Evolutionary conservation across 768 basidiomycete genomes (phyloP).

Genomic region (Neoboletus subvelutipes): DNA sequence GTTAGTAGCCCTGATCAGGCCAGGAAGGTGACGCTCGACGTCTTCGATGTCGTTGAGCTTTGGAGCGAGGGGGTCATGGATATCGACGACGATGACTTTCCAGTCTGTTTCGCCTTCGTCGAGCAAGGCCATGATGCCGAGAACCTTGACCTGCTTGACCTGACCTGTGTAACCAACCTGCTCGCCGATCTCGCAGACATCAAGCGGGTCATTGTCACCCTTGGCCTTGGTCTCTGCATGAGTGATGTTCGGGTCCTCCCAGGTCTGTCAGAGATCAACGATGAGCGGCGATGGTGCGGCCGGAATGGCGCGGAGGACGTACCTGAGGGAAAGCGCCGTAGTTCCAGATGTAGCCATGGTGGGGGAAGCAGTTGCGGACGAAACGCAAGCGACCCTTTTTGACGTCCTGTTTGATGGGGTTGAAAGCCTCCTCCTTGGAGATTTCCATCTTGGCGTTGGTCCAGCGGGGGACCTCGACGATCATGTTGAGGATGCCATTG

Average conservation of each 20-base stretch:
- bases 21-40: constrained; percentile 96
- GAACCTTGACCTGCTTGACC: constrained; percentile 99
- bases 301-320: constrained; percentile 16
- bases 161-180: constrained; percentile 96
- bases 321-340: constrained; percentile 99
- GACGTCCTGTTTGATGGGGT: constrained; percentile 99
- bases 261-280: constrained; percentile 60
- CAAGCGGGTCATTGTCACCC: constrained; percentile 99
- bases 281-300: background rate
- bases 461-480: constrained; percentile 98
- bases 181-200: constrained; percentile 99
- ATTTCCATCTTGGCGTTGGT: constrained; percentile 99
- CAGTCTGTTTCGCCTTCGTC: constrained; percentile 99
- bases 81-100: constrained; percentile 99
- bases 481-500: constrained; percentile 97
- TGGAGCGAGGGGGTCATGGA: constrained; percentile 91
- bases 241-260: constrained; percentile 87
- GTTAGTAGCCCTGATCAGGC: constrained; percentile 94
- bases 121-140: constrained; percentile 99
- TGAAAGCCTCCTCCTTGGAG: constrained; percentile 97
- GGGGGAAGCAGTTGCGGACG: constrained; percentile 99
- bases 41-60: constrained; percentile 99
- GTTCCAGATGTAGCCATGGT: constrained; percentile 99
- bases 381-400: constrained; percentile 95
- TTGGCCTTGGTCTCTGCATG: constrained; percentile 98